These are phyloP conservation scores for Phytophthora lateralis DNA, from an alignment of 352 stramenopile genomes.

Conservation along the genomic window DNA sequence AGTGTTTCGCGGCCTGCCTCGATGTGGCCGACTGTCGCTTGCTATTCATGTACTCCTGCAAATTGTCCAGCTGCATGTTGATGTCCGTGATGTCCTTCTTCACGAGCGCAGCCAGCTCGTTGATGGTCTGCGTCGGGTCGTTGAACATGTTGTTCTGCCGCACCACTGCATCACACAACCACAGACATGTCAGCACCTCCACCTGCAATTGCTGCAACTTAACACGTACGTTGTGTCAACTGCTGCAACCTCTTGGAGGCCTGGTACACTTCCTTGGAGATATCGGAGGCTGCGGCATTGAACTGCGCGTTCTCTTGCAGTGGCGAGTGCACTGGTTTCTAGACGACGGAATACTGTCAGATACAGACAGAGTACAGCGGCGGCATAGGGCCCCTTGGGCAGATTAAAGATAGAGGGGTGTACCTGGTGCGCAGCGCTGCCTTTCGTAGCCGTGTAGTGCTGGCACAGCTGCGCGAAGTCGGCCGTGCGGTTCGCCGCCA, in stretches of 20 bases:
- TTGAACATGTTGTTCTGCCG: constrained; percentile 92
- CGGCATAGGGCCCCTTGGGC: background rate
- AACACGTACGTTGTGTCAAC: constrained; percentile 68
- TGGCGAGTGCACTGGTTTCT: constrained; percentile 52
- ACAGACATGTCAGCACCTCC: background rate
- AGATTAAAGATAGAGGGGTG: background rate
- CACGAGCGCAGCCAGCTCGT: constrained; percentile 77
- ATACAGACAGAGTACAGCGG: background rate
- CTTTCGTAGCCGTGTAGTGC: constrained; percentile 47
- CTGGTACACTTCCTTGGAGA: constrained; percentile 85
- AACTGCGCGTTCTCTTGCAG: constrained; percentile 83
- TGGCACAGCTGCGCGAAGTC: constrained; percentile 76
- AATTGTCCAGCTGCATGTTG: constrained; percentile 85
- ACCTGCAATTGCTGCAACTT: background rate
- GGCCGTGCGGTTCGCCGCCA: constrained; percentile 72
- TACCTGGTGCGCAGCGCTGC: constrained; percentile 35
- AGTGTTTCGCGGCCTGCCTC: constrained; percentile 79
- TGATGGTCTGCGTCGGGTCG: constrained; percentile 83
- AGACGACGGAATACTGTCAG: constrained; percentile 12
- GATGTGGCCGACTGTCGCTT: constrained; percentile 60
- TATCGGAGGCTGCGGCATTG: constrained; percentile 77
- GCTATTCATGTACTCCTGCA: constrained; percentile 83
- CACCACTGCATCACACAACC: constrained; percentile 56
- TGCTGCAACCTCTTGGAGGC: constrained; percentile 83
- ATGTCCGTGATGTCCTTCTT: constrained; percentile 91